Evolutionary conservation across 768 basidiomycete genomes (phyloP).

Genomic region (Amanita jacksonii): DNA sequence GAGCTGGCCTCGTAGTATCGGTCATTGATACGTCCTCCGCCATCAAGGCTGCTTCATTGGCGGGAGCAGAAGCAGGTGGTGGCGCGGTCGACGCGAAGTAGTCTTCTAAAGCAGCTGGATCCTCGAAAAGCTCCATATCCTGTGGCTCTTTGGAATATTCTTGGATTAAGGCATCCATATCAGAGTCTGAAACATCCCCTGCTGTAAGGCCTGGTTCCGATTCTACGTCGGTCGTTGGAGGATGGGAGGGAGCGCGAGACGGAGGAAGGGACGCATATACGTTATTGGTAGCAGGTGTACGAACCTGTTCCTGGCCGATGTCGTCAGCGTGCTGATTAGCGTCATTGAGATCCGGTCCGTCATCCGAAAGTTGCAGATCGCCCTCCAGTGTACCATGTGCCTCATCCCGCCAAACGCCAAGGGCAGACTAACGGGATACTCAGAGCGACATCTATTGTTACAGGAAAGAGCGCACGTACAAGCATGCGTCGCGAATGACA

Average conservation of each 20-base stretch:
- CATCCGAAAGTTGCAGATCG: constrained; percentile 15
- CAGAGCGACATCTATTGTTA: constrained; percentile 2
- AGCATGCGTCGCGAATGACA: constrained; percentile 83
- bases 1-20: background rate
- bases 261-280: constrained; percentile 26
- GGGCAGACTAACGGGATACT: constrained; percentile 33
- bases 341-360: constrained; percentile 11
- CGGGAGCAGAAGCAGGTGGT: background rate
- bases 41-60: background rate
- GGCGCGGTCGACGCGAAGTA: background rate
- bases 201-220: constrained; percentile 12
- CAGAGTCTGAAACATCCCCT: constrained; percentile 27
- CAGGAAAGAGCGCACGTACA: constrained; percentile 35
- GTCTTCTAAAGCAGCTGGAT: constrained; percentile 3
- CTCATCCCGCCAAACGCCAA: constrained; percentile 76
- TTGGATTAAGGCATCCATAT: constrained; percentile 26
- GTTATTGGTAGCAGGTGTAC: constrained; percentile 16
- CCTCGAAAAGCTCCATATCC: constrained; percentile 3
- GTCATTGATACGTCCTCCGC: background rate
- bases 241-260: constrained; percentile 22
- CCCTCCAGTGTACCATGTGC: constrained; percentile 25
- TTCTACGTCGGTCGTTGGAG: constrained; percentile 32
- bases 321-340: constrained; percentile 13
- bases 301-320: background rate
- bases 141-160: constrained; percentile 1